Evolutionary conservation across 441 rosid genomes (phyloP).

Genomic region (Gossypium aridum): DNA sequence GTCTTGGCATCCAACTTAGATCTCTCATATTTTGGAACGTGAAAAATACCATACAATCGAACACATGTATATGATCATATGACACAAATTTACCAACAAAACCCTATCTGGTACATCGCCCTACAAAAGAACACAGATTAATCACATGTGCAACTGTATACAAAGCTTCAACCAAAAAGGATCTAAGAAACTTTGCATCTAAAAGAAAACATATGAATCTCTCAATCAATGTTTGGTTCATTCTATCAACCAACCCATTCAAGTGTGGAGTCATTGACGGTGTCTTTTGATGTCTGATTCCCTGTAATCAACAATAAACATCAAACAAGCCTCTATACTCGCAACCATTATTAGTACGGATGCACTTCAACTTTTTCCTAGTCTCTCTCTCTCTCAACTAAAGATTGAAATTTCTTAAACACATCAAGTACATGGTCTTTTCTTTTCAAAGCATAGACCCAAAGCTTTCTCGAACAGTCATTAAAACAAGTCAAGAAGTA

Average conservation of each 20-base stretch:
- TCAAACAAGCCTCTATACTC: neutral
- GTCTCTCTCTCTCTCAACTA: too few relatives aligned
- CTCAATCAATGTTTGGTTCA: too few relatives aligned
- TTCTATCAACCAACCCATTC: neutral
- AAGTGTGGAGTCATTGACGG: neutral
- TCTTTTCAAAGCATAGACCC: neutral
- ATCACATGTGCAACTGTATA: too few relatives aligned
- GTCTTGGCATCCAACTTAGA: neutral
- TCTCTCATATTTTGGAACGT: neutral
- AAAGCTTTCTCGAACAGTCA: too few relatives aligned
- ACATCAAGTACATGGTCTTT: neutral
- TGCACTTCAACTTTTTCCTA: too few relatives aligned
- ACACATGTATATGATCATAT: neutral
- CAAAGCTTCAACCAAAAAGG: too few relatives aligned
- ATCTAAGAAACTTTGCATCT: too few relatives aligned
- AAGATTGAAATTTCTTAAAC: too few relatives aligned
- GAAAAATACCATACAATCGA: neutral
- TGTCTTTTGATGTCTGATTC: neutral
- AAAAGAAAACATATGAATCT: neutral
- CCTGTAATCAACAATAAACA: neutral
- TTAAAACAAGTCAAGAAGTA: too few relatives aligned
- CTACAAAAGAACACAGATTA: neutral
- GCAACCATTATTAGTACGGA: neutral
- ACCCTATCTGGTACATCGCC: neutral
- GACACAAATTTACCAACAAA: neutral